Base-by-base conservation (phyloP, 2,329 filamentous ascomycete species). In the Lachnellula hyalina region DNA sequence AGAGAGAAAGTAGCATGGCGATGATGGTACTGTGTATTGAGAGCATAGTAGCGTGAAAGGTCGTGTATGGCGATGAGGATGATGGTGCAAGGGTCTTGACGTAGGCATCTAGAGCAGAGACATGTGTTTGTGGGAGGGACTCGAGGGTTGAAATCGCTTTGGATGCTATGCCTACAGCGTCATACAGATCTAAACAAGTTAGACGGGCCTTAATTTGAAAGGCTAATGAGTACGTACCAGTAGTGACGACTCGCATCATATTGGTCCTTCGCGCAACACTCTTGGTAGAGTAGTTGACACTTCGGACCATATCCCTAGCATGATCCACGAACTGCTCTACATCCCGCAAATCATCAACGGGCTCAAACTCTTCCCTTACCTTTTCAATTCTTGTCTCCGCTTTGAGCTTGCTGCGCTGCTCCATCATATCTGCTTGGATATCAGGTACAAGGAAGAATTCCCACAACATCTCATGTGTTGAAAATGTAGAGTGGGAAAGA, bases 361-460 rank as follows among this genome's bases (percentile, higher is more conserved):
- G 92, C 60, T 90, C 85, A 65, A 89, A 90, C 68, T 99, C 94
- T 57, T 99, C 94, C 51, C 84, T 82, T 35, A 99, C 86, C 53
- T 86, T 92, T 67, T 99, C 94, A 3, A 83, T 77, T 28, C 93
- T 82, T 0, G 87, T 84, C 69, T 92, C 87, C 4, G 90, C 89
- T 72, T 99, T 99, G 58, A 91, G 83, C 53, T 85, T 84, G 60
- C 89, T 96, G 49, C 94, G 84, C 70, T 96, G 87, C 51, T 89
- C 87, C 79, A 97, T 93, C 82, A 92, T 90, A 19, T 90, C 85
- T 0, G 89, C 81, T 68, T 96, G 90, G 49, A 99, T 83, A 63
- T 99, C 94, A 1, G 94, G 94, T 12, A 99, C 92, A 0, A 99
- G 80, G 72, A 99, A 96, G 73, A 99, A 99, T 66, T 99, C 94